Conservation (phyloP, 805 yeast species). For the Wickerhamomyces bovis region DNA sequence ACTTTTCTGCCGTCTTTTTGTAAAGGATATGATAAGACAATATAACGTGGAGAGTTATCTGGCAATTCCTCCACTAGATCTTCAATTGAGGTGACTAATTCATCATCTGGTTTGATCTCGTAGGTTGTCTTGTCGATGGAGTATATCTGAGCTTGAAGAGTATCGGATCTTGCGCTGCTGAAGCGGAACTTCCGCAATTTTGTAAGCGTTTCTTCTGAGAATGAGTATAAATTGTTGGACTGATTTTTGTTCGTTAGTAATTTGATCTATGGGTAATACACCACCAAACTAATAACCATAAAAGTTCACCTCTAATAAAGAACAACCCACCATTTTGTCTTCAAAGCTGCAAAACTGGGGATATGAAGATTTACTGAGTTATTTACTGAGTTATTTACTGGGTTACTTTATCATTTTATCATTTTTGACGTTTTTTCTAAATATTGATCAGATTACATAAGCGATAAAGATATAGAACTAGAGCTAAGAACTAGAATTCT, state of each 20-base stretch:
- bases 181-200: constrained; percentile 67
- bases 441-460: neutral
- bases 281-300: too few species aligned
- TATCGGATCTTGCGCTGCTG: constrained; percentile 57
- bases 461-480: neutral
- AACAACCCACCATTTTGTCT: neutral
- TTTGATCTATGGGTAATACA: too few species aligned
- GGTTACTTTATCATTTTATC: too few species aligned
- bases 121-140: constrained; percentile 50
- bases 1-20: constrained; percentile 67
- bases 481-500: constrained; percentile 17
- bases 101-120: constrained; percentile 43
- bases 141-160: constrained; percentile 50
- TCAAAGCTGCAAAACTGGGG: too few species aligned
- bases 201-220: constrained; percentile 54
- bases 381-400: too few species aligned
- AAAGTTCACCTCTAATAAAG: too few species aligned
- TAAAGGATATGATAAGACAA: constrained; percentile 72
- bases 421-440: too few species aligned
- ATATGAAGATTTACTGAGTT: too few species aligned
- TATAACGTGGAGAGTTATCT: constrained; percentile 71
- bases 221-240: constrained; percentile 53
- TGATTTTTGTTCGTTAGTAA: neutral
- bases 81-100: constrained; percentile 44
- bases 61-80: constrained; percentile 74